A percentile compares a stretch with the other conserved stretches of the same genome.
Conservation (phyloP, 805 yeast genomes). For the Cyberlindnera misumaiensis region DNA sequence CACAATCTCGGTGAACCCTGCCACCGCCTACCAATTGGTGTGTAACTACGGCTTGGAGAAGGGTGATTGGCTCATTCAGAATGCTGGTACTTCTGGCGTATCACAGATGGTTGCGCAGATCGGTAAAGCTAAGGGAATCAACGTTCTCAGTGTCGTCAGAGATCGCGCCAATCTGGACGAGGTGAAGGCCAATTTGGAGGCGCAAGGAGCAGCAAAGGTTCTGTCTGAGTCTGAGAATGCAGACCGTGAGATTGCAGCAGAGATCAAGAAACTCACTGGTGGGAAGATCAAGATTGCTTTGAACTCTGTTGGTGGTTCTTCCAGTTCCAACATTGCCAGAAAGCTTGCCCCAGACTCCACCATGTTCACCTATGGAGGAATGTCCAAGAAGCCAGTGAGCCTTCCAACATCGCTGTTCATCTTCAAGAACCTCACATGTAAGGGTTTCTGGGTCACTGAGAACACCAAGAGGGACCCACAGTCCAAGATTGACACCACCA, state of each 20-base stretch:
- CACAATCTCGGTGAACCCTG: conserved; percentile 86
- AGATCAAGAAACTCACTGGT: conserved; percentile 47
- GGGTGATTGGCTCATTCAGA: conserved; percentile 87
- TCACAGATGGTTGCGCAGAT: conserved; percentile 89
- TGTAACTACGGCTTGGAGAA: conserved; percentile 44
- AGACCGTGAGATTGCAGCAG: conserved; percentile 57
- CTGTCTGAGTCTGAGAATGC: conserved; percentile 82
- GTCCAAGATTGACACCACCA: conserved; percentile 48
- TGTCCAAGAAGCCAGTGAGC: conserved; percentile 94
- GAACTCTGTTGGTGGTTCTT: conserved; percentile 91
- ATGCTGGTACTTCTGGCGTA: conserved; percentile 95
- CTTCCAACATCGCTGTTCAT: conserved; percentile 85
- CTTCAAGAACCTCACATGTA: conserved; percentile 78
- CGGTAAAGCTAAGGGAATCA: conserved; percentile 68
- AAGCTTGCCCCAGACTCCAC: conserved; percentile 70
- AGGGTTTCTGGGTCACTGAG: conserved; percentile 91
- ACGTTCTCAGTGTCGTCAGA: conserved; percentile 83
- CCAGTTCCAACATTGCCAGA: conserved; percentile 74
- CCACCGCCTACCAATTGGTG: conserved; percentile 86
- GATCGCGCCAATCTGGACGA: conserved; percentile 75
- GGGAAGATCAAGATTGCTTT: conserved; percentile 66
- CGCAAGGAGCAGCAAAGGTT: conserved; percentile 77
- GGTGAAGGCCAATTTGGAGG: conserved; percentile 44
- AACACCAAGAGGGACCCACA: conserved; percentile 55
- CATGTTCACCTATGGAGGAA: conserved; percentile 91